phyloP scores from a whole-genome alignment of 2,329 filamentous ascomycete genomes.

The Trichoderma semiorbis region DNA sequence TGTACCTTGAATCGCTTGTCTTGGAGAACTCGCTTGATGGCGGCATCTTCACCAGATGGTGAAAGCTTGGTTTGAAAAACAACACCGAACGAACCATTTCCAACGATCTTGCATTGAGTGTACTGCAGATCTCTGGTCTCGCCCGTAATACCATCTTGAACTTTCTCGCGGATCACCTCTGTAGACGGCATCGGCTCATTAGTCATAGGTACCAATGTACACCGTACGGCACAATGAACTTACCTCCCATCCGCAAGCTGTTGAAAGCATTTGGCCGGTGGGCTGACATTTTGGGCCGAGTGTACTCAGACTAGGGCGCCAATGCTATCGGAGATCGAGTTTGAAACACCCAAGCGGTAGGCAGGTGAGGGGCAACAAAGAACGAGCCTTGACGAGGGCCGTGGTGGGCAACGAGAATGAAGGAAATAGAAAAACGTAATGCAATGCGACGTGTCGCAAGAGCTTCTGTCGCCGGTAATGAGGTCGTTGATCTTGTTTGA shows the following conservation, averaged over 20 bases:
- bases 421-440: constrained; percentile 13
- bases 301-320: constrained; percentile 27
- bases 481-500: not conserved
- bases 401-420: constrained; percentile 35
- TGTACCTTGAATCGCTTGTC: constrained; percentile 98
- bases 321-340: constrained; percentile 28
- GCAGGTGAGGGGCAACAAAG: constrained; percentile 30
- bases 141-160: constrained; percentile 95
- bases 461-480: not conserved
- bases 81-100: constrained; percentile 97
- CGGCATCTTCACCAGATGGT: constrained; percentile 95
- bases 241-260: constrained; percentile 93
- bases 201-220: not conserved
- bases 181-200: constrained; percentile 13
- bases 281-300: constrained; percentile 66
- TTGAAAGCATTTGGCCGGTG: constrained; percentile 87
- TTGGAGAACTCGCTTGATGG: constrained; percentile 97
- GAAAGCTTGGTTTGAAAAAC: constrained; percentile 99
- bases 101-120: constrained; percentile 98
- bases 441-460: constrained; percentile 13
- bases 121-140: constrained; percentile 97
- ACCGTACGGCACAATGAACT: constrained; percentile 38
- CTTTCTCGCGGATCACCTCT: constrained; percentile 99
- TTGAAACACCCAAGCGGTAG: constrained; percentile 24
- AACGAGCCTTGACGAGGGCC: constrained; percentile 31